Evolutionary conservation across 768 basidiomycete genomes (phyloP), one percentile per base, ranked within the genome.

Genomic region (Megacollybia marginata): DNA sequence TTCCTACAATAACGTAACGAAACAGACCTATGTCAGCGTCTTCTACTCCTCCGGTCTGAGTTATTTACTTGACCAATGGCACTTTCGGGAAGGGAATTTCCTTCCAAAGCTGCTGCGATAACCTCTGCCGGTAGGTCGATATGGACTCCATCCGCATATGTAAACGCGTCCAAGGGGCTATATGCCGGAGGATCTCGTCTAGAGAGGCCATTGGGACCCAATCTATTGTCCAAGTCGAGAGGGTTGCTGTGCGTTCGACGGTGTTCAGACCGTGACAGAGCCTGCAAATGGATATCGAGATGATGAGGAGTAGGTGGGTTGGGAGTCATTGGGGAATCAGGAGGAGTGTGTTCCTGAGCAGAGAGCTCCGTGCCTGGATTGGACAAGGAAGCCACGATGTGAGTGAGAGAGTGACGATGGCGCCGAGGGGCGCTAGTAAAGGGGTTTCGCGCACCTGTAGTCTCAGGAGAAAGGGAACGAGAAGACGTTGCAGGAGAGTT

Each of bases 111-210:
- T 44, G 90, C 89, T 19, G 89, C 79, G 57, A 96, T 92, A 50
- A 95, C 79, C 57, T 96, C 93, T 33, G 92, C 90, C 20, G 93
- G 93, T 33, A 96, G 72, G 66, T 96, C 91, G 44, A 94, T 83
- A 47, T 89, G 88, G n/a, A 95, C 89, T 31, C 92, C 93, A 38
- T 91, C 92, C 47, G 82, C 72, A 59, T 91, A 90, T 20, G 81
- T 76, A 57, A 74, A 87, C n/a, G 88, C 83, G 60, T 92, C 89
- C 59, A 92, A 66, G n/a, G 90, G 89, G 6, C 89, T 90, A 67
- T 92, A 92, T 15, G 86, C 88, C 20, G 91, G 91, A 18, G 90
- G 90, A 53, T 87, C 84, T 50, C 79, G 75, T 57, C 82, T 73
- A 51, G 69, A 68, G 43, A 80, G 48, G 19, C 70, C 57, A 20